Evolutionary conservation across 2,329 filamentous ascomycete genomes (phyloP).

Genomic region (Harringtonia lauricola): DNA sequence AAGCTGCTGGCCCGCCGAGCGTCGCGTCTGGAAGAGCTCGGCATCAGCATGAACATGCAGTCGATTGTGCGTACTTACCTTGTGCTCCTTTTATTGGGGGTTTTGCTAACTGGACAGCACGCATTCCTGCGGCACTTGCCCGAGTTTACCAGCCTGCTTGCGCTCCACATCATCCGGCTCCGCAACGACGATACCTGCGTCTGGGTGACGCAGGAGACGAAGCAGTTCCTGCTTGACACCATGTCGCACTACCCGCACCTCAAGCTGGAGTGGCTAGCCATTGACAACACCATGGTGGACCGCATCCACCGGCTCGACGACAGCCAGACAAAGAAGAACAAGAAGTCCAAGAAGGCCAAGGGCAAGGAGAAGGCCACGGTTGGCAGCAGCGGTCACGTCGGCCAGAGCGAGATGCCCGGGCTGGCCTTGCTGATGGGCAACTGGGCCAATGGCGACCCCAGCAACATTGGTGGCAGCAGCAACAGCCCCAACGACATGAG

Average conservation of each 20-base stretch:
- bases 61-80: constrained; percentile 35
- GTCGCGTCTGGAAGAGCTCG: constrained; percentile 40
- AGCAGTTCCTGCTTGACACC: constrained; percentile 47
- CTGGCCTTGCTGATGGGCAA: constrained; percentile 12
- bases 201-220: constrained; percentile 44
- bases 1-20: constrained; percentile 41
- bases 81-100: background rate
- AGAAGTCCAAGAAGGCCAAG: constrained; percentile 19
- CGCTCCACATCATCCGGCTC: constrained; percentile 43
- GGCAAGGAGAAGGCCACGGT: constrained; percentile 22
- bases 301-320: constrained; percentile 28
- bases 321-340: constrained; percentile 19
- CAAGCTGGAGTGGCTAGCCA: constrained; percentile 47
- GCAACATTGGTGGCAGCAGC: constrained; percentile 3
- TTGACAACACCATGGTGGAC: constrained; percentile 37
- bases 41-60: constrained; percentile 40
- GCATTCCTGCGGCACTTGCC: constrained; percentile 42
- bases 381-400: background rate
- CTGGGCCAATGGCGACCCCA: constrained; percentile 9
- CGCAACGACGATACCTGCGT: constrained; percentile 44
- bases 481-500: background rate
- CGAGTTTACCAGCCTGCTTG: constrained; percentile 40
- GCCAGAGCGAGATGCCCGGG: constrained; percentile 15
- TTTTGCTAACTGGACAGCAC: constrained; percentile 30
- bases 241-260: constrained; percentile 42